A percentile compares a stretch with the other conserved stretches of the same genome.
Conservation (phyloP, 768 basidiomycete genomes). For the Arthromyces matolae region DNA sequence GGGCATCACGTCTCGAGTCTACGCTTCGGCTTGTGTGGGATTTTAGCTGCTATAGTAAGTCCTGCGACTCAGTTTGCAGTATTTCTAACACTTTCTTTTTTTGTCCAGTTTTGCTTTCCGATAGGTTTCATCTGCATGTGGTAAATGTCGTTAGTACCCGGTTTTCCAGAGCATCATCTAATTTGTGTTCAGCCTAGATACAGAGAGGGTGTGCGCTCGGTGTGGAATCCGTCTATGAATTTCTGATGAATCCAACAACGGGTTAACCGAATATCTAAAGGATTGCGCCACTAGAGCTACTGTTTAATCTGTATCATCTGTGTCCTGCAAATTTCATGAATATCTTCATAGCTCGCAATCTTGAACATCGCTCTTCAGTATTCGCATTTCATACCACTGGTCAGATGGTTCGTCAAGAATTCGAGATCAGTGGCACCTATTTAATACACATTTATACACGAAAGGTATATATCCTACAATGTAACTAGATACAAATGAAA, state of each 20-base stretch:
- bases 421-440: not conserved
- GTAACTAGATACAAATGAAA: not conserved
- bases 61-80: not conserved
- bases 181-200: conserved; percentile 20
- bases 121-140: conserved; percentile 26
- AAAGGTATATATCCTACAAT: not conserved
- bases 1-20: conserved; percentile 22
- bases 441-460: not conserved
- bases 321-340: not conserved
- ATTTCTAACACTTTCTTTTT: not conserved
- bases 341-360: too few relatives aligned
- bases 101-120: conserved; percentile 21
- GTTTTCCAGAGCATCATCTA: not conserved
- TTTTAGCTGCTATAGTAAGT: conserved; percentile 25
- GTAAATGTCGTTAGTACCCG: conserved; percentile 8
- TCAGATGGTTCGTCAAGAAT: too few relatives aligned
- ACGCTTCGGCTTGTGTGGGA: conserved; percentile 26
- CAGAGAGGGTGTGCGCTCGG: conserved; percentile 27
- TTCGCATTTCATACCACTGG: too few relatives aligned
- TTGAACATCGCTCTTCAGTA: too few relatives aligned
- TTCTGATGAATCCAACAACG: not conserved
- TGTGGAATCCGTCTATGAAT: conserved; percentile 26
- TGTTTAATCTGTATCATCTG: not conserved
- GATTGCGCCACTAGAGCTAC: not conserved
- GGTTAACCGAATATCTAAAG: not conserved